Percentiles rank a stretch among this genome's conserved stretches.
Conservation (phyloP, 805 yeast genomes). For the Candida glaebosa region DNA sequence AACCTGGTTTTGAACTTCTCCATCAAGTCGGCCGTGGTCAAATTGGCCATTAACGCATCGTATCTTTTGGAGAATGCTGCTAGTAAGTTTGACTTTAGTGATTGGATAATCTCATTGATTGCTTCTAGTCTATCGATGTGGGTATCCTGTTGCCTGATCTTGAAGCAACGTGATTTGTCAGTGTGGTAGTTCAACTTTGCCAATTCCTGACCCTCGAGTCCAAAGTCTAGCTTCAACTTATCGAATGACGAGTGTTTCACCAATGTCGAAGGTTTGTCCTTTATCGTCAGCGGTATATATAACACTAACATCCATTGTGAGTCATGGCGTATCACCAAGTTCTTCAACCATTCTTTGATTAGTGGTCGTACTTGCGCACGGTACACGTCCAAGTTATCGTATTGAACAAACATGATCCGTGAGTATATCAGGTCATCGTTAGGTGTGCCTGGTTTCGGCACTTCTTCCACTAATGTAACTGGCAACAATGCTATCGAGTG, state of each 20-base stretch:
- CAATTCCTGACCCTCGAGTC: slow-evolving; percentile 35
- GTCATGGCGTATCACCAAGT: slow-evolving; percentile 31
- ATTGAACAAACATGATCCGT: slow-evolving; percentile 64
- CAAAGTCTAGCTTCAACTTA: slow-evolving; percentile 53
- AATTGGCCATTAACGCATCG: slow-evolving; percentile 11
- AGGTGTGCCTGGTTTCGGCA: slow-evolving; percentile 32
- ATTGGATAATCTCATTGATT: slow-evolving; percentile 46
- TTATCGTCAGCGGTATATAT: slow-evolving; percentile 39
- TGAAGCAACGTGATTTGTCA: slow-evolving; percentile 35
- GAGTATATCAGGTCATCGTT: slow-evolving; percentile 45
- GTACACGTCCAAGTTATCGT: slow-evolving; percentile 69
- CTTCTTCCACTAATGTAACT: slow-evolving; percentile 55
- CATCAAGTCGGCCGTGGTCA: slow-evolving; percentile 5
- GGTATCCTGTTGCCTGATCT: slow-evolving; percentile 31
- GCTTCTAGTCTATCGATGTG: slow-evolving; percentile 42
- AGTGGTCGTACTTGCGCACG: slow-evolving; percentile 77
- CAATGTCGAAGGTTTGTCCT: slow-evolving; percentile 32
- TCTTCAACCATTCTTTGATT: slow-evolving; percentile 73
- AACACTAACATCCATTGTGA: slow-evolving; percentile 58
- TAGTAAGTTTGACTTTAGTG: slow-evolving; percentile 48
- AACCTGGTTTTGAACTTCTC: slow-evolving; percentile 35
- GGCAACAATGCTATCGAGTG: slow-evolving; percentile 62
- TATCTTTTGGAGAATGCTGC: slow-evolving; percentile 44
- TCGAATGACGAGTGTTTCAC: slow-evolving; percentile 50
- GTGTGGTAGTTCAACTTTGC: not conserved